Conservation (phyloP, 2,329 filamentous ascomycete genomes). For the Aspergillus candidus region DNA sequence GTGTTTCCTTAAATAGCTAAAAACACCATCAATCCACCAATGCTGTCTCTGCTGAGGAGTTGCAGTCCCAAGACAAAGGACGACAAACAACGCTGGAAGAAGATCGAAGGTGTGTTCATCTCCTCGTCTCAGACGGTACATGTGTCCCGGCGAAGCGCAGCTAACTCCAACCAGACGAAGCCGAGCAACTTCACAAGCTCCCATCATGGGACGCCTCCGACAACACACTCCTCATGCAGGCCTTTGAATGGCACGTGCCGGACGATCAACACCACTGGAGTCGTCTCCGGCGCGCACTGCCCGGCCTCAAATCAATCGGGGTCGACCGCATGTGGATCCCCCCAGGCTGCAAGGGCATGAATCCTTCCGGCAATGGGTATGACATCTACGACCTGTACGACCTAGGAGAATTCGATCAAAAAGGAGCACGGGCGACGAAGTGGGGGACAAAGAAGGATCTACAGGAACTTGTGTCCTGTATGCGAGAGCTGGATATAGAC, state of each 20-base stretch:
- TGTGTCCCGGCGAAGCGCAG: not conserved
- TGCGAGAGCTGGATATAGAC: conserved; percentile 50
- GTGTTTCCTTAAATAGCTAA: not conserved
- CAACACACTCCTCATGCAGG: conserved; percentile 56
- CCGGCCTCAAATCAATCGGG: conserved; percentile 53
- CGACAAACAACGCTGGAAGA: conserved; percentile 14
- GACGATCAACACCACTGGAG: conserved; percentile 57
- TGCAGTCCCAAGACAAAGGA: conserved; percentile 9
- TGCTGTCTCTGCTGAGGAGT: conserved; percentile 8
- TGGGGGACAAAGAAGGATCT: conserved; percentile 63
- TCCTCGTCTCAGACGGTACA: not conserved
- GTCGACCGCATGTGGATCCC: conserved; percentile 63
- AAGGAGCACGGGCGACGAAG: conserved; percentile 57
- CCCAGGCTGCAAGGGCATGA: conserved; percentile 63
- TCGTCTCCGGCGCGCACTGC: conserved; percentile 49
- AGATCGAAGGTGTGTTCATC: conserved; percentile 19
- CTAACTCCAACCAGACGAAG: conserved; percentile 15
- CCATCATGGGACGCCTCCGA: conserved; percentile 29
- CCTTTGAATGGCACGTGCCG: conserved; percentile 67
- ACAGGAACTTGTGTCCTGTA: conserved; percentile 45
- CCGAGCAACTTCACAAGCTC: conserved; percentile 18
- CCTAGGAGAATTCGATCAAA: conserved; percentile 67
- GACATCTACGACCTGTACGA: conserved; percentile 66
- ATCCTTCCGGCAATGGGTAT: conserved; percentile 59
- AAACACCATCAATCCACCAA: not conserved